phyloP scores from a whole-genome alignment of 805 yeast species.

The Suhomyces pyralidae region DNA sequence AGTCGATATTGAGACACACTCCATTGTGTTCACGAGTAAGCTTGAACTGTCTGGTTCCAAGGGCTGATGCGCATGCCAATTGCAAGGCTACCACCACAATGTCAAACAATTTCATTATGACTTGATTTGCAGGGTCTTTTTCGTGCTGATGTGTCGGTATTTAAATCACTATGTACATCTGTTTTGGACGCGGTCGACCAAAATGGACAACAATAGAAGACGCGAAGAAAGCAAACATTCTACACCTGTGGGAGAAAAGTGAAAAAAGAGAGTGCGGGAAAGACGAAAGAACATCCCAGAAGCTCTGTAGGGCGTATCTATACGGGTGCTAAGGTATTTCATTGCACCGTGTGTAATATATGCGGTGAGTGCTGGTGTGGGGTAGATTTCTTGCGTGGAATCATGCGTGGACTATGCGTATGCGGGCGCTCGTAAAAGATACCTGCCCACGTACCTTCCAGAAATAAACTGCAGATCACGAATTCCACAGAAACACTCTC shows the following conservation, averaged over 20 bases:
- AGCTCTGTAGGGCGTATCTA: no score
- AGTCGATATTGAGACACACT: slow-evolving; percentile 10
- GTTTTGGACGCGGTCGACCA: not conserved
- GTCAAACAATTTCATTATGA: not conserved
- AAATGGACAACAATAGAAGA: not conserved
- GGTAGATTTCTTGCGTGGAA: no score
- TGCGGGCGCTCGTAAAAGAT: no score
- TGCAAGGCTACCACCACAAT: not conserved
- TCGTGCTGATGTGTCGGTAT: not conserved
- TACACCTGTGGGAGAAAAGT: not conserved
- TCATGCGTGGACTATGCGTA: no score
- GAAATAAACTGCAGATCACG: no score
- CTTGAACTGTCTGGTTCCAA: slow-evolving; percentile 4
- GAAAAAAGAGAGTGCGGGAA: not conserved
- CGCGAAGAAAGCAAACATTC: not conserved
- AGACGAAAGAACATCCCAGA: no score
- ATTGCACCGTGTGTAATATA: no score
- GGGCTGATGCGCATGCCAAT: not conserved
- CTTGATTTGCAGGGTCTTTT: not conserved
- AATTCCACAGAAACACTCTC: no score
- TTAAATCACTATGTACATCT: not conserved
- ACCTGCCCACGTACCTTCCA: no score
- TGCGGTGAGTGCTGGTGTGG: no score
- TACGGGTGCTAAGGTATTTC: no score
- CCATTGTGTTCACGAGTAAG: slow-evolving; percentile 8